Evolutionary conservation across 768 basidiomycete species (phyloP), one percentile per base, ranked within the genome.

Genomic region (Lactifluus pinguis): DNA sequence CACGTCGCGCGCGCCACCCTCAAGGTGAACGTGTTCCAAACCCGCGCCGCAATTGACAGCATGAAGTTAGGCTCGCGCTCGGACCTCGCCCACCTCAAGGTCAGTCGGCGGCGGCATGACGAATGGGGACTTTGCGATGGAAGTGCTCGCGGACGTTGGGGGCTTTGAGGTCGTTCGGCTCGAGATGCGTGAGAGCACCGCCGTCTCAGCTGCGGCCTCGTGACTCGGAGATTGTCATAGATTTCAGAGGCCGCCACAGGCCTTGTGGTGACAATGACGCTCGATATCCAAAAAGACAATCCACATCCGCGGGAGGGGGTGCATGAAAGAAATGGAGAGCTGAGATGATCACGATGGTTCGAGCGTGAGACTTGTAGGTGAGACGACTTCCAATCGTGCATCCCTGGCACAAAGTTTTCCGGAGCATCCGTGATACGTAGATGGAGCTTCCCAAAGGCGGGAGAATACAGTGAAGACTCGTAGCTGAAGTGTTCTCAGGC

Each of bases 121-220:
- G 11, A 95, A 95, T 65, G 90, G 91, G 38, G 92, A 95, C 69
- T 72, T 89, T 32, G 89, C 86, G 59, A 92, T 95, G 93, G 78
- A 81, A 67, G 76, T 95, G 51, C 79, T 95, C 61, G 91, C 91
- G 4, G 88, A 97, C 71, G 77, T 95, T 47, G 92, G 94, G 34
- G 95, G 95, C 14, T 95, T 97, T 74, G 84, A 83, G 32, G 91
- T 99, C 64, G 77, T 95, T 60, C 80, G 97, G 57, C 97, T 95
- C 11, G 86, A 92, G 69, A 99, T 99, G 97, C 78, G 95, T 71
- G 97, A 99, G 92, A 91, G 70, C 2, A 99, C 97, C 15, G 97
- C 97, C n/a, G n/a, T n/a, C n/a, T n/a, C n/a, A n/a, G n/a, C n/a
- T n/a, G n/a, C n/a, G n/a, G n/a, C n/a, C n/a, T n/a, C n/a, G n/a